These are phyloP conservation scores for Cordyceps cicadae DNA, from an alignment of 2,329 filamentous ascomycete species.

Conservation along the genomic window DNA sequence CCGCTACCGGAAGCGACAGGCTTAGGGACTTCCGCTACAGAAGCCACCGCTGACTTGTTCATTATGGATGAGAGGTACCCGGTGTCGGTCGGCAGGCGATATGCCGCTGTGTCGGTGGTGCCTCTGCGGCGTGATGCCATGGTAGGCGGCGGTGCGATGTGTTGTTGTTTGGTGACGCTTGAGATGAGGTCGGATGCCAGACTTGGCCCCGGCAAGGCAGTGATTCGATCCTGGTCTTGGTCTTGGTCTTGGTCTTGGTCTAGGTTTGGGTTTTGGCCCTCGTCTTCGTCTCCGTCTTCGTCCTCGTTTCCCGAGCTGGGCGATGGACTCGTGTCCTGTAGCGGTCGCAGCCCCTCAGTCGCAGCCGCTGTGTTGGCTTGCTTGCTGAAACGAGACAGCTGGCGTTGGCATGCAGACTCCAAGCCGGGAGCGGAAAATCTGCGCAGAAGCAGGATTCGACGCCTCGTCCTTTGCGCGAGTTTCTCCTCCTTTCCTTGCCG, in stretches of 20 bases:
- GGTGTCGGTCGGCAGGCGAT: background rate
- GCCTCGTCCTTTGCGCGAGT: background rate
- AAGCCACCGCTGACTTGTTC: slow-evolving; percentile 40
- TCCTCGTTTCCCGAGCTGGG: background rate
- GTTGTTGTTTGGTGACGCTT: background rate
- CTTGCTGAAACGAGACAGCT: background rate
- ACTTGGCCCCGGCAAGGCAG: background rate
- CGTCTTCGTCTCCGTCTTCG: too few relatives aligned
- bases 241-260: background rate
- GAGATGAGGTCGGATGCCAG: background rate
- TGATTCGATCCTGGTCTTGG: background rate
- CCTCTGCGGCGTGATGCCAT: slow-evolving; percentile 5
- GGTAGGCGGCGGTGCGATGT: background rate
- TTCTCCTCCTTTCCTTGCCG: background rate
- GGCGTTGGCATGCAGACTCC: background rate
- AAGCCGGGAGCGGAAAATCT: background rate
- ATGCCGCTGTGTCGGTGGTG: background rate
- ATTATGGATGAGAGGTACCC: slow-evolving; percentile 25
- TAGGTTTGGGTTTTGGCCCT: too few relatives aligned
- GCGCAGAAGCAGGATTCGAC: background rate
- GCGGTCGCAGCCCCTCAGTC: background rate
- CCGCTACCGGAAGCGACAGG: slow-evolving; percentile 73
- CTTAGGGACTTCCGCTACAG: slow-evolving; percentile 54
- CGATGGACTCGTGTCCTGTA: background rate
- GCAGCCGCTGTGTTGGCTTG: background rate